Conservation (phyloP, 2,329 filamentous ascomycete species). For the Celoporthe dispersa region DNA sequence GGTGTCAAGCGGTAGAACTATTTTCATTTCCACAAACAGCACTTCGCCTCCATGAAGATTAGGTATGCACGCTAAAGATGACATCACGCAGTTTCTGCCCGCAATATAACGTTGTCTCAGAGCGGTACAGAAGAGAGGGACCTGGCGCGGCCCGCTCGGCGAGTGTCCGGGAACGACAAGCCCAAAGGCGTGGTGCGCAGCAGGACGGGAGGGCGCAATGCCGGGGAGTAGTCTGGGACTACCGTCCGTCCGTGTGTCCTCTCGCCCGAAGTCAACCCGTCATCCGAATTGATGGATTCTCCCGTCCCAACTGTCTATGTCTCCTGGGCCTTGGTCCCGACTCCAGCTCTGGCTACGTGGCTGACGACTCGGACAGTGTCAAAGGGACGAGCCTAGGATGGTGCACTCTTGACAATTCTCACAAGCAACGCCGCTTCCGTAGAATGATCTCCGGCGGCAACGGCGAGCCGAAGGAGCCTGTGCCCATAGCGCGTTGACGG, state of each 20-base stretch:
- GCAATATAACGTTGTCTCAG: background rate
- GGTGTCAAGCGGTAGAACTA: background rate
- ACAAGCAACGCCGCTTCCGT: background rate
- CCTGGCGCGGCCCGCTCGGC: background rate
- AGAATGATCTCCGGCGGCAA: background rate
- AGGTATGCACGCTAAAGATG: background rate
- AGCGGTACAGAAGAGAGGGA: background rate
- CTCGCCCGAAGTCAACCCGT: background rate
- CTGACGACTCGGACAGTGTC: background rate
- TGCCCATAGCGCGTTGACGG: background rate
- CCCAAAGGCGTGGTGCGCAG: background rate
- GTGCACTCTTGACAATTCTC: background rate
- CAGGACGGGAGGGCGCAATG: background rate
- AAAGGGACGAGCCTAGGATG: background rate
- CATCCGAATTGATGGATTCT: background rate
- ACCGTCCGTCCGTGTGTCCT: background rate
- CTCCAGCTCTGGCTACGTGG: background rate
- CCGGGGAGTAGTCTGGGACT: background rate
- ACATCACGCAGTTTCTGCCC: background rate
- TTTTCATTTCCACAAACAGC: background rate
- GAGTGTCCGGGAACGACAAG: background rate
- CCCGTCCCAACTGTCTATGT: background rate
- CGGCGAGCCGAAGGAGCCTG: background rate
- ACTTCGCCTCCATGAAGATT: background rate
- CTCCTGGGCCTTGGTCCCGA: background rate